Percentiles rank a stretch among this genome's conserved stretches.
Evolutionary conservation across 2,329 filamentous ascomycete species (phyloP).

Genomic region (Exophiala oligosperma): DNA sequence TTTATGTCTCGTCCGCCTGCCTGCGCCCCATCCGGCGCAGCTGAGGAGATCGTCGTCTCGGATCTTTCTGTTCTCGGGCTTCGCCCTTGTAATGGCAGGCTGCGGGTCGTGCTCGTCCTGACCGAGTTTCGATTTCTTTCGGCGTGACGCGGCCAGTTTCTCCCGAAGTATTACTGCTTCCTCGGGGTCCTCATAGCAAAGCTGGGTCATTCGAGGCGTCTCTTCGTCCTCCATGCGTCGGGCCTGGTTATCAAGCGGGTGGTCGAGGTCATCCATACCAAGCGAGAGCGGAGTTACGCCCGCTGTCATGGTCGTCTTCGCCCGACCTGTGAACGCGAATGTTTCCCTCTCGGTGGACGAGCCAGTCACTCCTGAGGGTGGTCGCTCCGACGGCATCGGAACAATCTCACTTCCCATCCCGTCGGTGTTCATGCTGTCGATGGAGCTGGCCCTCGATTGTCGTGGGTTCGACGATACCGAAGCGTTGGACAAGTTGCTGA

Average conservation of each 20-base stretch:
- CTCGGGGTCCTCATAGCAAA: conserved; percentile 52
- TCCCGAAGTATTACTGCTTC: conserved; percentile 56
- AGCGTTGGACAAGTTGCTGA: conserved; percentile 42
- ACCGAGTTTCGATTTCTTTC: conserved; percentile 33
- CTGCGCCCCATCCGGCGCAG: conserved; percentile 23
- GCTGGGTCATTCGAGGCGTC: conserved; percentile 45
- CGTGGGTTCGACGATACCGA: conserved; percentile 32
- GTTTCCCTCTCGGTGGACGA: conserved; percentile 8
- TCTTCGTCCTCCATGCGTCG: conserved; percentile 35
- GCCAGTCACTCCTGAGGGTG: conserved; percentile 8
- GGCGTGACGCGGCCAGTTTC: conserved; percentile 50
- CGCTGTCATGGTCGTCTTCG: conserved; percentile 12
- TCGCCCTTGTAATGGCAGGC: conserved; percentile 7
- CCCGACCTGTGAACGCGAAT: conserved; percentile 21
- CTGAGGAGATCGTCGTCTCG: conserved; percentile 24
- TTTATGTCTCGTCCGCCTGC: conserved; percentile 25
- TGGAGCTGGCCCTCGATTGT: conserved; percentile 49
- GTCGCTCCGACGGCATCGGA: conserved; percentile 11
- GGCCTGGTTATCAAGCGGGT: conserved; percentile 16
- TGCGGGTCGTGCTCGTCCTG: conserved; percentile 39
- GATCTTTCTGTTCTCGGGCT: conserved; percentile 17
- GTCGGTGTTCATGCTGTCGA: conserved; percentile 48
- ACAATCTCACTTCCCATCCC: conserved; percentile 36
- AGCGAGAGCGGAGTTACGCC: conserved; percentile 38
- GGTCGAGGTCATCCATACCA: conserved; percentile 33